Base-by-base conservation (phyloP, 805 yeast species). In the Suhomyces sp. region DNA sequence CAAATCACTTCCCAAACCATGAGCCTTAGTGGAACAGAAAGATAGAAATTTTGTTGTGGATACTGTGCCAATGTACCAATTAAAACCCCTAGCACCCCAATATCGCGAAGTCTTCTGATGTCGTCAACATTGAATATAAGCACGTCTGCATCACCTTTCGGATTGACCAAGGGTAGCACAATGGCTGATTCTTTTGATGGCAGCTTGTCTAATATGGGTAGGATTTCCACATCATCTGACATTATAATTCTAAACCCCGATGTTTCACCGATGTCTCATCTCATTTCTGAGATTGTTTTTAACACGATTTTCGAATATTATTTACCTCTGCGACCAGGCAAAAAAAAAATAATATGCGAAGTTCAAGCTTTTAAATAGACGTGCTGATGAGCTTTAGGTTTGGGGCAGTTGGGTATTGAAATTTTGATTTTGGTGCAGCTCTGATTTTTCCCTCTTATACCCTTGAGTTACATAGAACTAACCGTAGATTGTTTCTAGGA, bases 41-140 rank as follows among this genome's bases (percentile, higher is more conserved):
- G 72, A 60, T 92, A 87, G n/a, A 85, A 75, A 61, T 90, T 91
- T 62, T 93, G 99, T 65, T 94, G 99, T 2, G 97, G 94, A n/a
- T 92, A 90, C 45, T 83, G 77, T 0, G 97, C 88, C 27, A 94
- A 70, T 0, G 97, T 87, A 0, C 99, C 99, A 0, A 82, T 71
- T 13, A 93, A 72, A 1, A 86, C 82, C 0, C 99, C 99, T 20
- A 84, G 76, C 1, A 94, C 78, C 12, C 89, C 89, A 15, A 48
- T 31, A 2, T 74, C 73, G 20, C 97, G 73, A 6, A 91, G 73
- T 20, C 50, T 50, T 57, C 78, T 77, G 47, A 88, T 74, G 47
- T 77, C 80, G 0, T 76, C 77, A 1, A 86, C 57, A 51, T 80
- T 78, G 61, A 86, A 91, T 6, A 91, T 72, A 31, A 87, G 64